phyloP scores from a whole-genome alignment of 2,329 filamentous ascomycete genomes.

The Sclerotinia nivalis region DNA sequence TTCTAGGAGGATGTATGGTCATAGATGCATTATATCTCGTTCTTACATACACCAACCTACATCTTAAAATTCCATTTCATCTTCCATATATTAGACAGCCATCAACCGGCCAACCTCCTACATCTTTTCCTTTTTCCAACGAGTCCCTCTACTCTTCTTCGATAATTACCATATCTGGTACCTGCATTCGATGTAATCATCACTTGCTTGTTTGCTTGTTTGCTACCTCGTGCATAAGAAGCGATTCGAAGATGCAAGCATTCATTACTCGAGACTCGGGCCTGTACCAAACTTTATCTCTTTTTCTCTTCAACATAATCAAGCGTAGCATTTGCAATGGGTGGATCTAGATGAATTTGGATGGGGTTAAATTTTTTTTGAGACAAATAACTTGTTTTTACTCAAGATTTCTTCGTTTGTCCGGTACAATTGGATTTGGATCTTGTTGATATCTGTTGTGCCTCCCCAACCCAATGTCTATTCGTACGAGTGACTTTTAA shows the following conservation, averaged over 20 bases:
- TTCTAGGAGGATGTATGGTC: constrained; percentile 71
- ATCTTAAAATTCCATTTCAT: background rate
- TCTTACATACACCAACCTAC: background rate
- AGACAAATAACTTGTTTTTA: background rate
- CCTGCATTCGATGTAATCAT: background rate
- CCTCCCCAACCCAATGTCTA: background rate
- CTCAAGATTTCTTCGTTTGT: background rate
- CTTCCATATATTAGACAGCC: constrained; percentile 1
- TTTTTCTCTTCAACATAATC: background rate
- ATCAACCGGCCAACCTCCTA: background rate
- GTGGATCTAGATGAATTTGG: background rate
- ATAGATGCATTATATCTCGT: constrained; percentile 40
- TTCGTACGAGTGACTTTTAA: too few species aligned
- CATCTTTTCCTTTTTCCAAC: background rate
- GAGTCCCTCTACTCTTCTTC: background rate
- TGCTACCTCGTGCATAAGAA: background rate
- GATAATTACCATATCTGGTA: background rate
- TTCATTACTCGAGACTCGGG: constrained; percentile 1
- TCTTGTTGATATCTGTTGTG: background rate
- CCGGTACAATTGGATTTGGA: background rate
- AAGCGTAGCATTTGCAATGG: background rate
- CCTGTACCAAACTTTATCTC: background rate
- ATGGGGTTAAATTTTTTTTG: background rate
- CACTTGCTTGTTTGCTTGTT: background rate
- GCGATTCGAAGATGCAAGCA: background rate